Evolutionary conservation across 352 stramenopile genomes (phyloP), one percentile per base, ranked within the genome.

Genomic region (Globisporangium rhizosaccharum): DNA sequence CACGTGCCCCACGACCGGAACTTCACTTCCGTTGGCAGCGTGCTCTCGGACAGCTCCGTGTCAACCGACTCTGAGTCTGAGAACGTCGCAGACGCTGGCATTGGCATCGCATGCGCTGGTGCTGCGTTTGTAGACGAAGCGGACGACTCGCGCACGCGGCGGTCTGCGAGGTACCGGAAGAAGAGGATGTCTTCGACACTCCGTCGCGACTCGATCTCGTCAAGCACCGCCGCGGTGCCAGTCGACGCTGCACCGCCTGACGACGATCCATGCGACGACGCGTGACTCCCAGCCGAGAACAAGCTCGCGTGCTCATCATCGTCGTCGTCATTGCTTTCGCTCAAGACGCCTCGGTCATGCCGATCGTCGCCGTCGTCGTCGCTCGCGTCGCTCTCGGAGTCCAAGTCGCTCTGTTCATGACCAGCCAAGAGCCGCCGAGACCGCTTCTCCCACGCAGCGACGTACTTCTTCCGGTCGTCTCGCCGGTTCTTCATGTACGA

Each of bases 11-110:
- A 94, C 7, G 80, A 88, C 51, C 78, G 70, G 68, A 90, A 94
- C 9, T 77, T 76, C 39, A 88, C 65, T 62, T 94, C 84, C 2
- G 70, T 83, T n/a, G 82, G 82, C 7, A 85, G 54, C 63, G 70
- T 91, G 3, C 76, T 82, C 41, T 89, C 84, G 0, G 84, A 87
- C 9, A 72, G 60, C 46, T 92, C 82, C 3, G 84, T 92, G 61
- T 91, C 82, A n/a, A 90, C 78, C 9, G 84, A 92, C 42, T 92
- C 84, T 10, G 73, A 78, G 57, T 94, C 84, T 18, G 84, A 94
- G 63, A 86, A 82, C 2, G 55, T 53, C 49, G 65, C 60, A 12
- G 70, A 70, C 42, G 71, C 70, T 30, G 83, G 80, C 47, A 77
- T 82, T 23, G 80, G 73, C 39, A 75, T 70, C 18, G 71, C 63